These are phyloP conservation scores for Aspergillus sp. DNA, from an alignment of 2,329 filamentous ascomycete genomes.

Conservation along the genomic window DNA sequence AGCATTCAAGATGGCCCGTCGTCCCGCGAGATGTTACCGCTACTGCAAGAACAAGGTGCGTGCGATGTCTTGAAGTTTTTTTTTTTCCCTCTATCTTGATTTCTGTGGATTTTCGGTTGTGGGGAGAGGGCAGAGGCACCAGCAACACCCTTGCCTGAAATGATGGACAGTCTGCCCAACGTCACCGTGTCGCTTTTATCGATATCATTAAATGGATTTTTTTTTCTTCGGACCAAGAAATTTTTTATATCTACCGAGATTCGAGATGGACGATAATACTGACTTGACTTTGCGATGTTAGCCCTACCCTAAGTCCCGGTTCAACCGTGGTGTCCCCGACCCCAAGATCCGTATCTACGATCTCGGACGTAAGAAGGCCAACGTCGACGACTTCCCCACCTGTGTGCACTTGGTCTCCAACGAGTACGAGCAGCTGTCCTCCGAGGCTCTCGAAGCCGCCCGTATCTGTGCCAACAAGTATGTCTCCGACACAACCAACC, in stretches of 20 bases:
- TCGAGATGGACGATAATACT: conserved; percentile 6
- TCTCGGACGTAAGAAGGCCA: conserved; percentile 96
- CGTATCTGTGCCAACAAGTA: conserved; percentile 99
- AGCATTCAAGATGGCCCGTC: conserved; percentile 91
- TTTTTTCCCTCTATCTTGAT: conserved; percentile 8
- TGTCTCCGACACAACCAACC: conserved; percentile 15
- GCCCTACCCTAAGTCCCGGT: conserved; percentile 99
- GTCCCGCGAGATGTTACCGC: conserved; percentile 98
- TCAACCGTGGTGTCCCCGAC: conserved; percentile 97
- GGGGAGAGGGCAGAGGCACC: no score
- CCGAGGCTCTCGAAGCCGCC: conserved; percentile 98
- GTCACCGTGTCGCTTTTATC: no score
- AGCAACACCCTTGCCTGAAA: no score
- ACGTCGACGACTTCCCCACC: conserved; percentile 98
- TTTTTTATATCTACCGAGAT: no score
- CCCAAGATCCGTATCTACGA: conserved; percentile 94
- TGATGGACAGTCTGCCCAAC: no score
- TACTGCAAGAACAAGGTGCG: conserved; percentile 99
- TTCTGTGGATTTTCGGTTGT: conserved; percentile 1
- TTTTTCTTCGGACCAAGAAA: no score
- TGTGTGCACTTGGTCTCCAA: conserved; percentile 99
- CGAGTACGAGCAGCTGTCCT: conserved; percentile 99
- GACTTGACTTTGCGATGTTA: conserved; percentile 32
- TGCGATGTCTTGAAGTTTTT: conserved; percentile 20
- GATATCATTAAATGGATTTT: no score